Evolutionary conservation across 2,329 filamentous ascomycete species (phyloP).

Genomic region (Aspergillus jensenii): DNA sequence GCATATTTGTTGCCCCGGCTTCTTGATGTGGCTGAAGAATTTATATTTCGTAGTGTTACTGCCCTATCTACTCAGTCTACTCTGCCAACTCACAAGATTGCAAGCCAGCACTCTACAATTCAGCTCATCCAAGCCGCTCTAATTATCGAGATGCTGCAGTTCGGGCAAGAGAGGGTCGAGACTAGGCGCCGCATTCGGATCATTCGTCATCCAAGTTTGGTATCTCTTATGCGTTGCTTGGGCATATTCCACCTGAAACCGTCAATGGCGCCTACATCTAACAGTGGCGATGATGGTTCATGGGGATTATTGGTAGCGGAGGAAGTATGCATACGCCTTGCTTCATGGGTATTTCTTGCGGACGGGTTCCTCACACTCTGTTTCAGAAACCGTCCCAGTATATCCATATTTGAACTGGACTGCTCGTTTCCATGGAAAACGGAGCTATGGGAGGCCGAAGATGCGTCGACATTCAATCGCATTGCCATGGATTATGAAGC

Average conservation of each 20-base stretch:
- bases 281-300: slow-evolving; percentile 15
- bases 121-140: slow-evolving; percentile 30
- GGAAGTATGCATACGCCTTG: slow-evolving; percentile 30
- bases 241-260: slow-evolving; percentile 28
- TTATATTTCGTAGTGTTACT: slow-evolving; percentile 28
- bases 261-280: slow-evolving; percentile 9
- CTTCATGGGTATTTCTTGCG: slow-evolving; percentile 33
- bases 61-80: slow-evolving; percentile 17
- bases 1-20: slow-evolving; percentile 19
- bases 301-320: slow-evolving; percentile 27
- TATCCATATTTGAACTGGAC: slow-evolving; percentile 32
- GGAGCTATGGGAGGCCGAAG: slow-evolving; percentile 31
- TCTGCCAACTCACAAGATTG: slow-evolving; percentile 8
- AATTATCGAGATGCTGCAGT: slow-evolving; percentile 35
- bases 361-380: slow-evolving; percentile 34
- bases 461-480: slow-evolving; percentile 22
- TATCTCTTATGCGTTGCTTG: slow-evolving; percentile 30
- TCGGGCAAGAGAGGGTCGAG: slow-evolving; percentile 27
- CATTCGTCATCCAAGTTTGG: slow-evolving; percentile 30
- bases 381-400: slow-evolving; percentile 31
- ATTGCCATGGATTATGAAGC: slow-evolving; percentile 14
- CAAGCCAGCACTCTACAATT: slow-evolving; percentile 14
- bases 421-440: slow-evolving; percentile 32
- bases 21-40: slow-evolving; percentile 30
- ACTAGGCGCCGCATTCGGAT: slow-evolving; percentile 33